A percentile compares a stretch with the other conserved stretches of the same genome.
Conservation (phyloP, 2,329 filamentous ascomycete species). For the Apiospora saccharicola region DNA sequence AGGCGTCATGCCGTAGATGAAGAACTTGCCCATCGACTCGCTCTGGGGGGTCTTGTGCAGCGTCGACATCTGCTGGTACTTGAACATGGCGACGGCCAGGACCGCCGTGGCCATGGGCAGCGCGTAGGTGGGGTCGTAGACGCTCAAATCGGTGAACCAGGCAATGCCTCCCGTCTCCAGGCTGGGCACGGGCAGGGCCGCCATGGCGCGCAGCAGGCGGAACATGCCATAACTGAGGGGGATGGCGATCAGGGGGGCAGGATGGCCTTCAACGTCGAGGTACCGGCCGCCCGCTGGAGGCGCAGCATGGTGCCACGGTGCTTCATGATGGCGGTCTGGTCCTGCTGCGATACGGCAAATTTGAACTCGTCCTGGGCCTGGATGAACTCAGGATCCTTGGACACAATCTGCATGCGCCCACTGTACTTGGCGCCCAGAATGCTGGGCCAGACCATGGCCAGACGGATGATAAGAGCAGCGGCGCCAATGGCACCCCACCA, state of each 20-base stretch:
- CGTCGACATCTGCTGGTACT: slow-evolving; percentile 36
- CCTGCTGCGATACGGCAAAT: slow-evolving; percentile 45
- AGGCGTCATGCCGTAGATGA: slow-evolving; percentile 51
- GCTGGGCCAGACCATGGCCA: slow-evolving; percentile 70
- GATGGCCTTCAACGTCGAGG: slow-evolving; percentile 58
- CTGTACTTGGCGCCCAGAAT: slow-evolving; percentile 66
- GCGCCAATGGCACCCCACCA: slow-evolving; percentile 82
- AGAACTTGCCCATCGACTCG: slow-evolving; percentile 50
- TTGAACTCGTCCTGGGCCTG: slow-evolving; percentile 59
- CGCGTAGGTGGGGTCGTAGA: slow-evolving; percentile 78
- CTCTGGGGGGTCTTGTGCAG: slow-evolving; percentile 41
- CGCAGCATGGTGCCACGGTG: slow-evolving; percentile 54
- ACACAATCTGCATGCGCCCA: slow-evolving; percentile 67
- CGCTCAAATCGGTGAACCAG: slow-evolving; percentile 83
- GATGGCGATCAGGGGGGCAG: slow-evolving; percentile 65
- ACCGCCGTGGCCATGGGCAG: slow-evolving; percentile 70
- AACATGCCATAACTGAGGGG: slow-evolving; percentile 85
- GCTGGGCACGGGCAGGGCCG: slow-evolving; percentile 79
- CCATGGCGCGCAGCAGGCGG: slow-evolving; percentile 77
- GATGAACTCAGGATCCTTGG: slow-evolving; percentile 62
- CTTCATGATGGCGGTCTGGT: slow-evolving; percentile 56
- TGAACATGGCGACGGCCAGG: slow-evolving; percentile 59
- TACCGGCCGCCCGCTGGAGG: slow-evolving; percentile 62
- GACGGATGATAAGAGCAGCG: slow-evolving; percentile 70
- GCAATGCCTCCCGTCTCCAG: slow-evolving; percentile 73